Conservation (phyloP, 345 rosid species). For the Turritis glabra region DNA sequence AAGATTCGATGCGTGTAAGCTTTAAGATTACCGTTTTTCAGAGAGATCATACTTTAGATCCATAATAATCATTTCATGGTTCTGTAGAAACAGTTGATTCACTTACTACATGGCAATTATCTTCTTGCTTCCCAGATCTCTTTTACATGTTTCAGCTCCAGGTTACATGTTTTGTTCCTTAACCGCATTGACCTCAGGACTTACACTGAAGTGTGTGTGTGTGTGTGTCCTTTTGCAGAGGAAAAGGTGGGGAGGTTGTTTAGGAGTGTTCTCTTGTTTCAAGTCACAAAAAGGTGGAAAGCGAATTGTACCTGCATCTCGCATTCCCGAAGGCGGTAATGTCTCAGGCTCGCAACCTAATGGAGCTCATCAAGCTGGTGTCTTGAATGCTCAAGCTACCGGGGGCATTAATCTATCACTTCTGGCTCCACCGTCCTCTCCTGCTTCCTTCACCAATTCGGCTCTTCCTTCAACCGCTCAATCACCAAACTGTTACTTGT, state of each 20-base stretch:
- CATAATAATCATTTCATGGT: not conserved
- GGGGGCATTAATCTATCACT: conserved; percentile 65
- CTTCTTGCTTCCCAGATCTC: conserved; percentile 18
- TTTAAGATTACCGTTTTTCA: not conserved
- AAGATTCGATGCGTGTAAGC: conserved; percentile 24
- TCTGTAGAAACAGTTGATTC: not conserved
- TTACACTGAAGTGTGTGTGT: conserved; percentile 5
- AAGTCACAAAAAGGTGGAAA: conserved; percentile 83
- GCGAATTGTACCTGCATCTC: conserved; percentile 88
- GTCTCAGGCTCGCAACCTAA: conserved; percentile 66
- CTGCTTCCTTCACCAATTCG: conserved; percentile 90
- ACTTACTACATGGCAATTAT: not conserved
- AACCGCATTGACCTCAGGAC: not conserved
- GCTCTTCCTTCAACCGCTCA: conserved; percentile 92
- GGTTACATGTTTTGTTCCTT: no score
- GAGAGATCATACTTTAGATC: not conserved
- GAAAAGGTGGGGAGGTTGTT: conserved; percentile 96
- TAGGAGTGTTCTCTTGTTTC: conserved; percentile 81
- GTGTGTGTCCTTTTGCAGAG: conserved; percentile 46
- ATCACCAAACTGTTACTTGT: conserved; percentile 81
- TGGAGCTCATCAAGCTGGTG: conserved; percentile 67
- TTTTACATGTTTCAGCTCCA: not conserved
- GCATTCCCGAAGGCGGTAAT: conserved; percentile 72
- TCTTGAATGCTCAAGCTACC: conserved; percentile 60
- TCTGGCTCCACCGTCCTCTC: conserved; percentile 97